phyloP scores from a whole-genome alignment of 805 yeast genomes.

The Candida nitratophila region DNA sequence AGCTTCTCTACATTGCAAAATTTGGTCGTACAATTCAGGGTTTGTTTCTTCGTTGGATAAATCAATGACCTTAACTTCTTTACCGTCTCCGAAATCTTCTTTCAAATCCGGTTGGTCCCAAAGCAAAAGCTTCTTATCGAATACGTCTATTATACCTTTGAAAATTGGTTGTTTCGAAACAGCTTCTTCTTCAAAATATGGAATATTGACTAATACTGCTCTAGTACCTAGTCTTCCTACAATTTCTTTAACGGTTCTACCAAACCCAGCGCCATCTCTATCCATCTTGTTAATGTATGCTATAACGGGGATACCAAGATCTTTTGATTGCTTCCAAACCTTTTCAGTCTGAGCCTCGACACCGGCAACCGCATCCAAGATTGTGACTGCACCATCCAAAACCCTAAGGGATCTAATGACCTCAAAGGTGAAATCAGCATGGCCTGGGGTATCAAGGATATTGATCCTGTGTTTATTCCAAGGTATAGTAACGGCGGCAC shows the following conservation, averaged over 20 bases:
- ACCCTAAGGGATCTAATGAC: constrained; percentile 86
- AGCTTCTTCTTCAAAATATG: constrained; percentile 50
- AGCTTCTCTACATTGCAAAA: constrained; percentile 57
- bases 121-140: constrained; percentile 50
- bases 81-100: constrained; percentile 34
- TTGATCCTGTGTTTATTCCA: constrained; percentile 74
- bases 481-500: constrained; percentile 88
- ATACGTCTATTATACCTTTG: constrained; percentile 69
- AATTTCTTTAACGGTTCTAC: constrained; percentile 82
- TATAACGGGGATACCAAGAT: constrained; percentile 62
- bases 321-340: constrained; percentile 85
- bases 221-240: constrained; percentile 68
- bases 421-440: constrained; percentile 95
- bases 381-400: constrained; percentile 89
- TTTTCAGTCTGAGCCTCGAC: constrained; percentile 98
- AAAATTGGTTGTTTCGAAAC: constrained; percentile 34
- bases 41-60: constrained; percentile 23
- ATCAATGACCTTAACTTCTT: constrained; percentile 40
- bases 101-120: constrained; percentile 33
- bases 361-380: constrained; percentile 93
- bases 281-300: constrained; percentile 94
- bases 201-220: constrained; percentile 70
- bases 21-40: constrained; percentile 36
- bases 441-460: constrained; percentile 96
- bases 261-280: constrained; percentile 90